Percentiles rank a stretch among this genome's conserved stretches.
Evolutionary conservation across 2,329 filamentous ascomycete species (phyloP).

Genomic region (Neofusicoccum parvum): DNA sequence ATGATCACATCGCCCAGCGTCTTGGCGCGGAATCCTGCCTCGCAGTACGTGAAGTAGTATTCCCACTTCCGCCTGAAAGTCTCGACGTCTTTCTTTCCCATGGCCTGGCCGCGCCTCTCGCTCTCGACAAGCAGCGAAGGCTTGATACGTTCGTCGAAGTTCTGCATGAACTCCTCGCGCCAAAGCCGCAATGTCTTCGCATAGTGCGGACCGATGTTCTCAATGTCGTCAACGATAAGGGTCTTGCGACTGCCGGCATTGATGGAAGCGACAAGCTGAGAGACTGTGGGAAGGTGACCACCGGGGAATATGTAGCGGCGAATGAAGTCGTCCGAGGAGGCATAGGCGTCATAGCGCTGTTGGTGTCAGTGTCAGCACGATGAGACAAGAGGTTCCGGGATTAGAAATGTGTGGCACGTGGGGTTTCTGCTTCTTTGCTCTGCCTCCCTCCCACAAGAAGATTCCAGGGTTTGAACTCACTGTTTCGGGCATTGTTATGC

Average conservation of each 20-base stretch:
- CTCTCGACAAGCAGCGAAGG: slow-evolving; percentile 63
- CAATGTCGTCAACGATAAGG: slow-evolving; percentile 66
- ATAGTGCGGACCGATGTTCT: slow-evolving; percentile 77
- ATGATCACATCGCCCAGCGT: slow-evolving; percentile 74
- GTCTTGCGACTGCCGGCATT: slow-evolving; percentile 61
- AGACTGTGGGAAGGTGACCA: slow-evolving; percentile 69
- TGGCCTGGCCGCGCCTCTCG: slow-evolving; percentile 39
- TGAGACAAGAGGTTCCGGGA: not conserved
- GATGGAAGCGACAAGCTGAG: slow-evolving; percentile 67
- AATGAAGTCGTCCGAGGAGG: slow-evolving; percentile 71
- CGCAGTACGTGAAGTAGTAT: slow-evolving; percentile 77
- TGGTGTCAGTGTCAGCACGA: no score
- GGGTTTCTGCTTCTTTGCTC: not conserved
- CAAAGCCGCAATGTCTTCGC: slow-evolving; percentile 69
- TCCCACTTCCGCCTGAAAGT: slow-evolving; percentile 74
- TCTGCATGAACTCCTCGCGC: slow-evolving; percentile 65
- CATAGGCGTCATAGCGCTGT: slow-evolving; percentile 64
- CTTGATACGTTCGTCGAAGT: slow-evolving; percentile 63
- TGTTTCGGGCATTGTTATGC: slow-evolving; percentile 74
- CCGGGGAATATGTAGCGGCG: slow-evolving; percentile 77
- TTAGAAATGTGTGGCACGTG: not conserved
- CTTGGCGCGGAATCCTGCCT: slow-evolving; percentile 72
- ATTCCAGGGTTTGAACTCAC: slow-evolving; percentile 24
- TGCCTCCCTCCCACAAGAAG: no score
- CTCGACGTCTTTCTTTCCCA: slow-evolving; percentile 64